These are phyloP conservation scores for Mucor mucedo DNA, from an alignment of 371 early-diverging fungal species.

Conservation along the genomic window DNA sequence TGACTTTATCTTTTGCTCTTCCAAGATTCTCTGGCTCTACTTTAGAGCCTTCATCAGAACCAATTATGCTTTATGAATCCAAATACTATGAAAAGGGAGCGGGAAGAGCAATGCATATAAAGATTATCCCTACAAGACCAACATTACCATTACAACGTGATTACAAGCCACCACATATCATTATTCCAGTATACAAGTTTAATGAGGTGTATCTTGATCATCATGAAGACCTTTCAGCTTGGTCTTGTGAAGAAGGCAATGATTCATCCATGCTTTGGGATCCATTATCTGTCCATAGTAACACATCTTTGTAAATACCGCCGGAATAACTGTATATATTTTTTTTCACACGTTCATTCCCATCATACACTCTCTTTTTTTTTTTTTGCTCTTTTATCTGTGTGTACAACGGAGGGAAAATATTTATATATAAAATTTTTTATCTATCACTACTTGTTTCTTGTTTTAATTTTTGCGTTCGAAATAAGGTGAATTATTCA, in stretches of 20 bases:
- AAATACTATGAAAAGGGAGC: slow-evolving; percentile 30
- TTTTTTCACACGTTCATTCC: slow-evolving; percentile 4
- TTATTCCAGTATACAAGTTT: slow-evolving; percentile 23
- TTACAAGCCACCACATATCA: slow-evolving; percentile 27
- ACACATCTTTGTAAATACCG: slow-evolving; percentile 5
- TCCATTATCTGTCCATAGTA: neutral
- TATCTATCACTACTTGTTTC: no score
- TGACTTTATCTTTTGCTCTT: slow-evolving; percentile 19
- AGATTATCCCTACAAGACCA: slow-evolving; percentile 32
- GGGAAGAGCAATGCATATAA: slow-evolving; percentile 22
- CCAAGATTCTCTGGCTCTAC: slow-evolving; percentile 37
- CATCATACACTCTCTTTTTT: no score
- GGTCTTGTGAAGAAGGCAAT: slow-evolving; percentile 24
- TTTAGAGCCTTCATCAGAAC: slow-evolving; percentile 27
- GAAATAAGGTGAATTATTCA: slow-evolving; percentile 67
- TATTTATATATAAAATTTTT: no score
- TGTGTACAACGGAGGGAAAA: no score
- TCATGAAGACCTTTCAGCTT: slow-evolving; percentile 26
- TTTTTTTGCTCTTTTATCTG: no score
- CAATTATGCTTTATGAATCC: slow-evolving; percentile 33
- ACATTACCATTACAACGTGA: slow-evolving; percentile 28
- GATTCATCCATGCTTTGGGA: slow-evolving; percentile 8
- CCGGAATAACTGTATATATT: neutral
- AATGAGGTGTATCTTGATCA: slow-evolving; percentile 23
- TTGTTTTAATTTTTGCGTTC: slow-evolving; percentile 58